A percentile compares a stretch with the other conserved stretches of the same genome.
Evolutionary conservation across 371 early-diverging fungal species (phyloP).

Genomic region (Mucor velutinosus): DNA sequence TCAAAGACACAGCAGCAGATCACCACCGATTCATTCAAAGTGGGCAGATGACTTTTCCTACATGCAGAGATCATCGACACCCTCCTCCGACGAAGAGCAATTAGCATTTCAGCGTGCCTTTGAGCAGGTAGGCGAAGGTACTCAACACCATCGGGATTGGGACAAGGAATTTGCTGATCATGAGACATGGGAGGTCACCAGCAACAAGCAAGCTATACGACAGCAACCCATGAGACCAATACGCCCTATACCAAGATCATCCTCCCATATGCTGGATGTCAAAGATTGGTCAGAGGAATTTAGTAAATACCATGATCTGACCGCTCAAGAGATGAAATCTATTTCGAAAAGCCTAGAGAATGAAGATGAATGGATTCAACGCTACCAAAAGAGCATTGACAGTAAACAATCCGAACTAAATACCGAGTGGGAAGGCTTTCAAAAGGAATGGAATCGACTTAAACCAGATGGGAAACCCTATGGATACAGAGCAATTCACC

Average conservation of each 20-base stretch:
- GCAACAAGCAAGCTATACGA: background rate
- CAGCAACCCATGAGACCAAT: background rate
- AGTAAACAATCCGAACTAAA: background rate
- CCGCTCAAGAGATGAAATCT: background rate
- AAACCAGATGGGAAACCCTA: conserved; percentile 43
- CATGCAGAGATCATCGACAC: background rate
- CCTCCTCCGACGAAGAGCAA: conserved; percentile 43
- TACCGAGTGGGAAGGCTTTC: background rate
- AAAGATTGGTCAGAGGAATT: conserved; percentile 2
- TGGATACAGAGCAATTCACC: conserved; percentile 65
- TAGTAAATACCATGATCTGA: background rate
- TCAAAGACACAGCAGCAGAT: conserved; percentile 20
- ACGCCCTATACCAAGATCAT: background rate
- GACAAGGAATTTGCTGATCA: conserved; percentile 56
- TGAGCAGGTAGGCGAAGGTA: conserved; percentile 56
- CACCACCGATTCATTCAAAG: conserved; percentile 7
- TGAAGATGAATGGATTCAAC: background rate
- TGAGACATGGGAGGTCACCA: conserved; percentile 45
- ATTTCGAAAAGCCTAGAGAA: background rate
- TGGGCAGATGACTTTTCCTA: conserved; percentile 53
- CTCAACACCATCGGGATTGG: conserved; percentile 33
- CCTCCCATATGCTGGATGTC: background rate
- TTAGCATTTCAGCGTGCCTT: conserved; percentile 76
- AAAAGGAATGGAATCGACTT: conserved; percentile 74
- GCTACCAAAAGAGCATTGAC: conserved; percentile 1